These are phyloP conservation scores for Lichtheimia ramosa DNA, from an alignment of 371 early-diverging fungal species.

Conservation along the genomic window DNA sequence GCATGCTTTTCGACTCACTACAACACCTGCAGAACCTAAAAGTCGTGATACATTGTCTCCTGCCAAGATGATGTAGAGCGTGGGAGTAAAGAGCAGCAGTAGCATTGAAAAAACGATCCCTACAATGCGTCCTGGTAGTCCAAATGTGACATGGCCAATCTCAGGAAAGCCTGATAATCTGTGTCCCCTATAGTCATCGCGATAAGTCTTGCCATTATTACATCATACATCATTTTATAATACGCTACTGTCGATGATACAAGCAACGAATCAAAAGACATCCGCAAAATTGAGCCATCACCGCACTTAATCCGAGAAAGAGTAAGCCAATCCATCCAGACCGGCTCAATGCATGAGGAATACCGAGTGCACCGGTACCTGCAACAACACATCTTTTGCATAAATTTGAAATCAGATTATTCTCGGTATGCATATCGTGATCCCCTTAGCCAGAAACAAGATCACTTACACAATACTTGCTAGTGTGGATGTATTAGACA, in stretches of 20 bases:
- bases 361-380: conserved; percentile 78
- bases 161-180: conserved; percentile 33
- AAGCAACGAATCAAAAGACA: conserved; percentile 71
- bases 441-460: no score
- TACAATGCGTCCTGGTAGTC: conserved; percentile 56
- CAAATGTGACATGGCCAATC: conserved; percentile 69
- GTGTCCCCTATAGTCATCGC: not conserved
- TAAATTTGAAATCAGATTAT: not conserved
- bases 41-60: conserved; percentile 64
- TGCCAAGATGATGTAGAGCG: conserved; percentile 78
- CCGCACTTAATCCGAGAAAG: conserved; percentile 65
- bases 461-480: conserved; percentile 20
- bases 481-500: conserved; percentile 17
- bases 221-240: not conserved
- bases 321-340: conserved; percentile 76
- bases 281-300: conserved; percentile 71
- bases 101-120: conserved; percentile 65
- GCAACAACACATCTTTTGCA: conserved; percentile 64
- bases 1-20: conserved; percentile 46
- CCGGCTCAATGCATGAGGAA: conserved; percentile 73
- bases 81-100: conserved; percentile 67
- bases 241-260: conserved; percentile 58
- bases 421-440: not conserved
- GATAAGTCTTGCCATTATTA: not conserved
- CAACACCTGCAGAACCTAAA: conserved; percentile 16